Conservation (phyloP, 108 stramenopile species). For the Skeletonema potamos region DNA sequence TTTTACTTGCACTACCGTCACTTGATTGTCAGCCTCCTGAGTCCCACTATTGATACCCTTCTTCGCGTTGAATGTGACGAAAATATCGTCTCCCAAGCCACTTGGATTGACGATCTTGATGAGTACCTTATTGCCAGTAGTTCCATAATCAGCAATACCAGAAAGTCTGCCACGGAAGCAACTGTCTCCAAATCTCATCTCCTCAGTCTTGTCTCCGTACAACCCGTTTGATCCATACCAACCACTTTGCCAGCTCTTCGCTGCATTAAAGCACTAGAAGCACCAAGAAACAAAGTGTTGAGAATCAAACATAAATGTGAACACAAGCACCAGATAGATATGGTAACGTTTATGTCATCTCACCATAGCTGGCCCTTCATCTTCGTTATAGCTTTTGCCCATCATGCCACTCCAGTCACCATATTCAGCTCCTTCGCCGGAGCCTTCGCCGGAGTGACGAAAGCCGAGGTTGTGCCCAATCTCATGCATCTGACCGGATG, state of each 20-base stretch:
- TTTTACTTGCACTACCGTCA: constrained; percentile 24
- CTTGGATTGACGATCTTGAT: constrained; percentile 31
- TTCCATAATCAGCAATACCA: constrained; percentile 39
- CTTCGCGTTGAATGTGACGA: constrained; percentile 34
- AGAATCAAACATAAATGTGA: background rate
- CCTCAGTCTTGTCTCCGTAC: background rate
- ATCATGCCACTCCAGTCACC: constrained; percentile 2
- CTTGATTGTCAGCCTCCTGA: constrained; percentile 8
- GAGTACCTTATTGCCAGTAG: constrained; percentile 18
- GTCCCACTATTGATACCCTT: constrained; percentile 21
- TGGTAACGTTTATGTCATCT: background rate
- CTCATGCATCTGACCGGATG: constrained; percentile 32
- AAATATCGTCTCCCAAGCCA: constrained; percentile 10
- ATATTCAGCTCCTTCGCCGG: constrained; percentile 21
- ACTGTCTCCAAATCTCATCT: background rate
- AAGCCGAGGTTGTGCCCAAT: constrained; percentile 48
- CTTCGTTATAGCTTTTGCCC: background rate
- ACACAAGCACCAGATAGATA: no score
- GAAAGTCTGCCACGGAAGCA: constrained; percentile 9
- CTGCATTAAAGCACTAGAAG: constrained; percentile 32
- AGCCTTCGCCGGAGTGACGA: constrained; percentile 35
- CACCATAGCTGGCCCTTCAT: background rate
- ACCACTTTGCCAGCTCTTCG: constrained; percentile 31
- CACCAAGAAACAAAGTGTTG: background rate
- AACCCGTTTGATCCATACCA: constrained; percentile 23